Evolutionary conservation across 257 asterid species (phyloP), one percentile per base, ranked within the genome.

Genomic region (Salvia miltiorrhiza): DNA sequence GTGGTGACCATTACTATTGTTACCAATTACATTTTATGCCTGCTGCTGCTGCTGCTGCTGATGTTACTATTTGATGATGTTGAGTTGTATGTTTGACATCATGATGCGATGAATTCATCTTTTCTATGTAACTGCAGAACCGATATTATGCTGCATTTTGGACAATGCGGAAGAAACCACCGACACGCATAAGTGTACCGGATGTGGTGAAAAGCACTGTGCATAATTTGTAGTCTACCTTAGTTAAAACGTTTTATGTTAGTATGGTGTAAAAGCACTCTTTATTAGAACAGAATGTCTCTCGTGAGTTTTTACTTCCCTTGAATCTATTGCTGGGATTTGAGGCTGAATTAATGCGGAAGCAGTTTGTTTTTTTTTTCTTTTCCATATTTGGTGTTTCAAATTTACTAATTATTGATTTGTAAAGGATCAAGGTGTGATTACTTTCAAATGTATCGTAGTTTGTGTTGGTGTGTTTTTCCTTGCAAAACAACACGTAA

Each of bases 91-190:
- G 2, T 14, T 71, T 54, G 49, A 28, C 28, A 8, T 41, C 30
- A 41, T 3, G 7, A 65, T 14, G 49, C 23, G n/a, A 52, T 35
- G 63, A 33, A 58, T 39, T 66, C 10, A 21, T 23, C n/a, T 19
- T 26, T 16, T 67, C 9, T 37, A 2, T 26, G 53, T 59, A 14
- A 45, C 43, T 81, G 76, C 88, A 93, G 97, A 90, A 88, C 59
- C 93, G 83, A 64, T 90, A 93, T 73, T 63, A 76, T 65, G 88
- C 97, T 30, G 92, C 98, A 69, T 90, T 90, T 81, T 93, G 98
- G 97, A 90, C 88, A 33, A 85, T 93, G 97, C 69, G 93, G 20
- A 93, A 93, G 90, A 81, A 72, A 71, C 63, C 82, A 62, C 12
- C 14, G 26, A 73, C 67, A 13, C 32, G 21, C 2, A 37, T 47